Evolutionary conservation across 495 filamentous ascomycete genomes (phyloP), one percentile per base, ranked within the genome.

Genomic region (Schizothecium vesticola): DNA sequence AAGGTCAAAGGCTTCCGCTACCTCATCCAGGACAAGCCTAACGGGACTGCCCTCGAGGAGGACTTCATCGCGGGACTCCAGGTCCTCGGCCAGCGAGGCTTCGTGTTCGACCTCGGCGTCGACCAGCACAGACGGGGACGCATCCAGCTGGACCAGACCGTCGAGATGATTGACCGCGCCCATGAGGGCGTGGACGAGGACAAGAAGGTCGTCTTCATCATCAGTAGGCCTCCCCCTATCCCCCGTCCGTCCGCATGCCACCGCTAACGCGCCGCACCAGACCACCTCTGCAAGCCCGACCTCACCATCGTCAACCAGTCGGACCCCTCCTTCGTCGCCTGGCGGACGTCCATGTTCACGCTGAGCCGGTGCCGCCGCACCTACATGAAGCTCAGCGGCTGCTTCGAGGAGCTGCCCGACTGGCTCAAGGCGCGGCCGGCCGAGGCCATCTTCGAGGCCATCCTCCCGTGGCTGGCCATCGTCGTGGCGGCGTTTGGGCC

Each of bases 381-480:
- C 6, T 95, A 91, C 80, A 92, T 96, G 87, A 96, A 96, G 81
- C 86, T 96, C n/a, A 93, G 90, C 25, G 93, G 93, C 12, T 84
- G 79, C 51, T 94, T 97, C 75, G 85, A 88, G 3, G 91, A 96
- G 80, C 82, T 96, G 75, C 81, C 84, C 65, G 85, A 69, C 64
- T 80, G 64, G 57, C 74, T 78, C 10, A 76, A 71, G 69, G 74
- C 66, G 9, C 78, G 72, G 58, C 76, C 78, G 3, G 73, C 84
- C 66, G 79, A 85, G 13, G 73, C 80, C 24, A 83, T 86, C 66
- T 81, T 85, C 70, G 73, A 77, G 31, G 83, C 79, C 59, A 73
- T 80, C 56, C 74, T 78, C 28, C 88, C 87, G 1, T 95, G 91
- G 89, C 81, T 93, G 1, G 83, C 86, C 59, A 84, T 86, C 6